Percentiles rank a stretch among this genome's conserved stretches.
Evolutionary conservation across 75 land plant species (phyloP).

Genomic region (Larix kaempferi): DNA sequence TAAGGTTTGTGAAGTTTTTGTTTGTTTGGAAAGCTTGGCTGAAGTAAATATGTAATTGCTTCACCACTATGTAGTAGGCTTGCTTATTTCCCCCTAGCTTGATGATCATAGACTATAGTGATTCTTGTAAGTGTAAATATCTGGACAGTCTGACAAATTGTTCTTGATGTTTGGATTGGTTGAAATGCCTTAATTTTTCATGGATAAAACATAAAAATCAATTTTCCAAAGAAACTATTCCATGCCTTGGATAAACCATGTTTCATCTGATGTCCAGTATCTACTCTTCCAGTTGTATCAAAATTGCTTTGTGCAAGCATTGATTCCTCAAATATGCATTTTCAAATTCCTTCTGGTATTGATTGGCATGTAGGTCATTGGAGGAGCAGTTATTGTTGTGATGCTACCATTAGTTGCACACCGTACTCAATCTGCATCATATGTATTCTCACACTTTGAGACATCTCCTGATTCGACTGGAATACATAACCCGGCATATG

Average conservation of each 20-base stretch:
- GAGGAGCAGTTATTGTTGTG: conserved; percentile 75
- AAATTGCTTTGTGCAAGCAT: not conserved
- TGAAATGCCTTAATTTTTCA: not conserved
- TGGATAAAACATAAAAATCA: not conserved
- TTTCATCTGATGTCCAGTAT: too few relatives aligned
- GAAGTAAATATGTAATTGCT: not conserved
- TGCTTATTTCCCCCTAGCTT: not conserved
- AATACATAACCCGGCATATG: conserved; percentile 55
- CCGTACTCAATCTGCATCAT: conserved; percentile 70
- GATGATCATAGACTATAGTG: not conserved
- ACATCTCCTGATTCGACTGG: conserved; percentile 52
- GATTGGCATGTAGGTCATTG: conserved; percentile 52
- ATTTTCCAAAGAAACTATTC: not conserved
- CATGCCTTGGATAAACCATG: too few relatives aligned
- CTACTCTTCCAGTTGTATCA: too few relatives aligned
- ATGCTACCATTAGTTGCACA: conserved; percentile 75
- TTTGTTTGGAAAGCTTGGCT: not conserved
- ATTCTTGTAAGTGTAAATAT: not conserved
- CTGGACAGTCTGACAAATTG: not conserved
- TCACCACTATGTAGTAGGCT: not conserved
- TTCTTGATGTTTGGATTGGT: not conserved
- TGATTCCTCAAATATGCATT: not conserved
- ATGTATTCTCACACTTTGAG: conserved; percentile 72
- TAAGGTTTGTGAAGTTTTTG: not conserved
- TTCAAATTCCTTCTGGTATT: not conserved